These are phyloP conservation scores for Daldinia grandis DNA, from an alignment of 495 filamentous ascomycete species.

Conservation along the genomic window DNA sequence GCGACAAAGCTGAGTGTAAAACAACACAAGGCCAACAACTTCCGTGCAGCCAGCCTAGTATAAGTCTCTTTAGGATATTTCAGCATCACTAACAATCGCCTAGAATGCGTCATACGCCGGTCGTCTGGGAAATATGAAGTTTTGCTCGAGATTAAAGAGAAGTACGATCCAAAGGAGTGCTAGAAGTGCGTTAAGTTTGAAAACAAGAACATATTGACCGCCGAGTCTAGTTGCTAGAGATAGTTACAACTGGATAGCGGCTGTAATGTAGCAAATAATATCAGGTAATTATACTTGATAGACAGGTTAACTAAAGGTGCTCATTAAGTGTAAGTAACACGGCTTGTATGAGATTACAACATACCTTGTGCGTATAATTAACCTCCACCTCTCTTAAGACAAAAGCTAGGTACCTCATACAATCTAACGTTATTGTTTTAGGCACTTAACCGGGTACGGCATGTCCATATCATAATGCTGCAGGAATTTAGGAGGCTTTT, in stretches of 20 bases:
- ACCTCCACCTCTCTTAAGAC: no score
- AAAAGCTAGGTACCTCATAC: no score
- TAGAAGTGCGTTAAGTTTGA: slow-evolving; percentile 59
- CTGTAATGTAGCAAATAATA: background rate
- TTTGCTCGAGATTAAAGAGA: slow-evolving; percentile 53
- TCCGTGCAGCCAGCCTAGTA: background rate
- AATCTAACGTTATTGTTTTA: no score
- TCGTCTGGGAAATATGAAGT: slow-evolving; percentile 43
- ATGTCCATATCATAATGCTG: no score
- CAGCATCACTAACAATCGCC: background rate
- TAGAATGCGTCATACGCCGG: background rate
- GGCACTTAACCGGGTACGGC: no score
- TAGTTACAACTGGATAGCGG: background rate
- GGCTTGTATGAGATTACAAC: background rate
- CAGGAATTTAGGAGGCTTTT: no score
- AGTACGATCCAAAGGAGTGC: slow-evolving; percentile 57
- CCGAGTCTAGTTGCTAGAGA: background rate
- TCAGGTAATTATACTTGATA: background rate
- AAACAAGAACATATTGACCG: slow-evolving; percentile 34
- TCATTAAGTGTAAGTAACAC: background rate
- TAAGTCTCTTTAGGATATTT: background rate
- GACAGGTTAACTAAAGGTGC: background rate
- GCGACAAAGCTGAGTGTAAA: background rate
- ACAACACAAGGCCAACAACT: background rate
- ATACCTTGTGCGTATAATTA: background rate